phyloP scores from a whole-genome alignment of 192 early-diverging fungal species.

The Coemansia reversa region DNA sequence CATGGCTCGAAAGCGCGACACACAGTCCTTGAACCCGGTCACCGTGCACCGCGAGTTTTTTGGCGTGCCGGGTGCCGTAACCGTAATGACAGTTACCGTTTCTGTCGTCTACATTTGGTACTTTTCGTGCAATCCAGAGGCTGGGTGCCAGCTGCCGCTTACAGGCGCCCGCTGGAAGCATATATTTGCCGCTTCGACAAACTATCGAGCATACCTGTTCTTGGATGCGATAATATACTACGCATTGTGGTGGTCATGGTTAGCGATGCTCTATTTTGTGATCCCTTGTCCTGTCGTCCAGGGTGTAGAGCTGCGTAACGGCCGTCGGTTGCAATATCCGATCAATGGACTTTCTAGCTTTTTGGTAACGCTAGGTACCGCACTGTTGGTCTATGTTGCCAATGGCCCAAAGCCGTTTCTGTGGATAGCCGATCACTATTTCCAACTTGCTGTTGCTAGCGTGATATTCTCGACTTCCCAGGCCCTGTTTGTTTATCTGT shows the following conservation, averaged over 20 bases:
- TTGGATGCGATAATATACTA: conserved; percentile 47
- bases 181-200: conserved; percentile 45
- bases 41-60: conserved; percentile 83
- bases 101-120: conserved; percentile 50
- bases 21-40: conserved; percentile 58
- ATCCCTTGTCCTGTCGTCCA: conserved; percentile 66
- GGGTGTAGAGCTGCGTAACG: conserved; percentile 72
- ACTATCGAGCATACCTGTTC: conserved; percentile 53
- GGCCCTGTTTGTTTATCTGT: conserved; percentile 70
- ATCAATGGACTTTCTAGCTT: conserved; percentile 76
- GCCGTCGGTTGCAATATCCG: conserved; percentile 73
- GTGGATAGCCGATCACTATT: conserved; percentile 79
- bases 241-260: conserved; percentile 67
- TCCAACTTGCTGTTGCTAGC: conserved; percentile 71
- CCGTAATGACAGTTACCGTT: conserved; percentile 54
- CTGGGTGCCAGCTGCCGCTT: conserved; percentile 58
- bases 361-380: conserved; percentile 53
- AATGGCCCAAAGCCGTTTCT: conserved; percentile 66
- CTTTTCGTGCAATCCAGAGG: conserved; percentile 47
- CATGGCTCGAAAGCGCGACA: conserved; percentile 5
- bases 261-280: conserved; percentile 64
- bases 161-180: conserved; percentile 19
- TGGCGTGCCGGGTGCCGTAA: conserved; percentile 61
- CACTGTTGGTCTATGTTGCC: conserved; percentile 38
- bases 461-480: conserved; percentile 64